Base-by-base conservation (phyloP, 192 early-diverging fungal species). In the Fimicolochytrium jonesii region DNA sequence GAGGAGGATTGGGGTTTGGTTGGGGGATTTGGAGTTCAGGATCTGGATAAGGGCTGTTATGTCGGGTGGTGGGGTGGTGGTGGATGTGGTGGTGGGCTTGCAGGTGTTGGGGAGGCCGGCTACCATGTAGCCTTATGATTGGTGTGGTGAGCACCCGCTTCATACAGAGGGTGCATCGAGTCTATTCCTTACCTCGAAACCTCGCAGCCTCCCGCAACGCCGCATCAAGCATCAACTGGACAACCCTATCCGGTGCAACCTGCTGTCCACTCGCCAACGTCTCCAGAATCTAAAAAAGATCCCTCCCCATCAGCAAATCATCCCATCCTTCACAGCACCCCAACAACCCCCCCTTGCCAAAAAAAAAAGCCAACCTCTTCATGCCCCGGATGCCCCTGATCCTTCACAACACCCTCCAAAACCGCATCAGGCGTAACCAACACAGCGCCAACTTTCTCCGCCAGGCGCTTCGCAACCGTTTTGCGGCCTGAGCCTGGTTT, bases 401-500 rank as follows among this genome's bases (percentile, higher is more conserved):
- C 43, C 36, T 41, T 35, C 13, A 61, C 46, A 13, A 33, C 50
- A 26, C 73, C 34, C 33, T 42, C 15, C 2, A 74, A 43, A 36
- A 66, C 36, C 13, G 32, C 31, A 10, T 78, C 73, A 6, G 72
- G 73, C n/a, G 17, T 58, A 2, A 75, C 49, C 4, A 66, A 53
- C 11, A 59, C 59, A n/a, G 54, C 31, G 25, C 67, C 52, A 6
- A 70, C 26, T 2, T 15, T 41, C 13, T 15, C 32, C 3, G 79
- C 79, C 29, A 81, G 35, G 20, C 57, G 53, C 15, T 17, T 33
- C 4, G 75, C 79, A 18, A 81, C 25, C 1, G 68, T 68, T 3
- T 68, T 65, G 25, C 69, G 69, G 18, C 75, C 75, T 18, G 17
- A 15, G n/a, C 79, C 75, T 10, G 75, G 75, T 35, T 69, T 74